A percentile compares a stretch with the other conserved stretches of the same genome.
These are phyloP conservation scores for Colletotrichum australisinense DNA, from an alignment of 2,329 filamentous ascomycete genomes.

Conservation along the genomic window DNA sequence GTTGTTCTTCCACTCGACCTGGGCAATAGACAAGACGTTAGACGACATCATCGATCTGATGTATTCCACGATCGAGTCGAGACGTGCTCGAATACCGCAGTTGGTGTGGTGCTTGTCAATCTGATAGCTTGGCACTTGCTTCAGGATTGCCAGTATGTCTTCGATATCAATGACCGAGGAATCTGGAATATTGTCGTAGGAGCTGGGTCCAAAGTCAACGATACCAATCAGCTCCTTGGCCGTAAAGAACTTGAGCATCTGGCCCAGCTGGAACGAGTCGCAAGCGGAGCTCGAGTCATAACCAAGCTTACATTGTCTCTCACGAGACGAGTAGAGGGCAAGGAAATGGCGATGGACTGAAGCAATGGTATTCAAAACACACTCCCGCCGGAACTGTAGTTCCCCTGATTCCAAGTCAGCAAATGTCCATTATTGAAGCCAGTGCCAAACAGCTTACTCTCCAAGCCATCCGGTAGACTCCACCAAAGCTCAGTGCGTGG, in stretches of 20 bases:
- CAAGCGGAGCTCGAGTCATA: slow-evolving; percentile 80
- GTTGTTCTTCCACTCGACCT: slow-evolving; percentile 59
- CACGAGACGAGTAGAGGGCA: slow-evolving; percentile 73
- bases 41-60: slow-evolving; percentile 68
- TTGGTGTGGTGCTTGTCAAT: slow-evolving; percentile 79
- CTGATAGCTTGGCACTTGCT: slow-evolving; percentile 78
- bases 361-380: slow-evolving; percentile 75
- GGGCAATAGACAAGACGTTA: slow-evolving; percentile 55
- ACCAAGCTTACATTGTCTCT: slow-evolving; percentile 76
- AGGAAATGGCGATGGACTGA: slow-evolving; percentile 78
- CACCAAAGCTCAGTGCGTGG: slow-evolving; percentile 69
- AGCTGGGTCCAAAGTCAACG: slow-evolving; percentile 64
- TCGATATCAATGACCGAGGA: slow-evolving; percentile 71
- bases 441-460: slow-evolving; percentile 59
- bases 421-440: background rate
- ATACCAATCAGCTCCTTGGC: slow-evolving; percentile 71
- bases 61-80: slow-evolving; percentile 75
- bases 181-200: slow-evolving; percentile 57
- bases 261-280: slow-evolving; percentile 82
- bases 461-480: slow-evolving; percentile 76
- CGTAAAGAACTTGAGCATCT: slow-evolving; percentile 79
- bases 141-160: slow-evolving; percentile 68
- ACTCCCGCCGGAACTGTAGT: slow-evolving; percentile 72
- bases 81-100: slow-evolving; percentile 74
- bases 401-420: slow-evolving; percentile 60